phyloP scores from a whole-genome alignment of 2,329 filamentous ascomycete genomes.

The Verticillium alfalfae region DNA sequence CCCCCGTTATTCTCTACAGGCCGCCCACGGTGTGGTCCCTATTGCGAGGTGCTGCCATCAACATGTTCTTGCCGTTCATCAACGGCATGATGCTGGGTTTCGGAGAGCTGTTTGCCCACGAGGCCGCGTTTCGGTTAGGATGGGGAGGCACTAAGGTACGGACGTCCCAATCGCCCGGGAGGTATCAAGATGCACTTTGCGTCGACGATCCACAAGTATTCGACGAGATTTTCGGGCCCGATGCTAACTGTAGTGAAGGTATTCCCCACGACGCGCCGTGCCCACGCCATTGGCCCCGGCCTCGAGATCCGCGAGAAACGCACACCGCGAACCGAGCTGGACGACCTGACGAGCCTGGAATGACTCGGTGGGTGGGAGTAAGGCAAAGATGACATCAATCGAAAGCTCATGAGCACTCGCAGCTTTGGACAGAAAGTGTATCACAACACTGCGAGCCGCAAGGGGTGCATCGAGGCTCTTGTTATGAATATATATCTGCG shows the following conservation, averaged over 20 bases:
- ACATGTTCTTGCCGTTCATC: slow-evolving; percentile 89
- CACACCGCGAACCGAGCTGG: slow-evolving; percentile 47
- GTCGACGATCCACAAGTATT: no score
- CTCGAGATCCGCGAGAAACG: slow-evolving; percentile 71
- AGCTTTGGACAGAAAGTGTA: no score
- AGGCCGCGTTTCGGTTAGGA: slow-evolving; percentile 85
- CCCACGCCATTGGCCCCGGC: slow-evolving; percentile 70
- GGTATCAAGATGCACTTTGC: neutral
- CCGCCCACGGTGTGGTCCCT: slow-evolving; percentile 85
- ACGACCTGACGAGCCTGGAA: slow-evolving; percentile 65
- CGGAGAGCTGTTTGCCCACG: slow-evolving; percentile 93
- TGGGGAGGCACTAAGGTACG: slow-evolving; percentile 92
- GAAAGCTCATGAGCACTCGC: neutral
- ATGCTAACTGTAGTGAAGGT: slow-evolving; percentile 30
- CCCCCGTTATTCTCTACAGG: slow-evolving; percentile 77
- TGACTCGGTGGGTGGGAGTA: slow-evolving; percentile 26
- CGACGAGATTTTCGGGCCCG: neutral
- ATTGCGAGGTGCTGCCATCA: slow-evolving; percentile 85
- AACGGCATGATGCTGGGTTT: slow-evolving; percentile 99
- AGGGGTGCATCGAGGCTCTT: neutral
- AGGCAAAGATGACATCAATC: neutral
- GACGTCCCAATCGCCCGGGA: neutral
- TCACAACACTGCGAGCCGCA: no score
- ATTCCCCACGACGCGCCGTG: slow-evolving; percentile 55
- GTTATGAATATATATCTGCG: neutral